phyloP scores from a whole-genome alignment of 306 rosid genomes.

The Fagus crenata region DNA sequence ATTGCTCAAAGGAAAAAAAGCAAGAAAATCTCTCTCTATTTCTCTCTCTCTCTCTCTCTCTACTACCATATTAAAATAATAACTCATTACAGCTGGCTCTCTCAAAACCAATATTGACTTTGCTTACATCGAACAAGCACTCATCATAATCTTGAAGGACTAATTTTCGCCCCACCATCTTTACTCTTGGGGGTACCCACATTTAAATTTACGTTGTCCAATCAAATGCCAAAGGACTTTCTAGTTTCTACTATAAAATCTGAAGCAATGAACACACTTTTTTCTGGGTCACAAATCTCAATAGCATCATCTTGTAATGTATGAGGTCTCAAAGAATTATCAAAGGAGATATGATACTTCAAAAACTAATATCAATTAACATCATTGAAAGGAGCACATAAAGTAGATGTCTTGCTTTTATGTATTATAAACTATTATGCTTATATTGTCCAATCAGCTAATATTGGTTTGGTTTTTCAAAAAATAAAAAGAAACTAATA shows the following conservation, averaged over 20 bases:
- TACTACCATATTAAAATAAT: slow-evolving; percentile 15
- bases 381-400: background rate
- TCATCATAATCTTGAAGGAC: slow-evolving; percentile 42
- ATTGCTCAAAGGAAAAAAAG: background rate
- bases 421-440: no score
- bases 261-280: background rate
- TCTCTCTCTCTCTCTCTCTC: no score
- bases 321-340: background rate
- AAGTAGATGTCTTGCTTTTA: no score
- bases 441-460: no score
- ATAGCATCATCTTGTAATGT: background rate
- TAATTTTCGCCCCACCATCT: slow-evolving; percentile 28
- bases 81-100: slow-evolving; percentile 45
- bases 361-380: background rate
- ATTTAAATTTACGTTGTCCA: slow-evolving; percentile 3
- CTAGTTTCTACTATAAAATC: background rate
- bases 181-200: slow-evolving; percentile 37
- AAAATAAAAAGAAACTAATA: no score
- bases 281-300: background rate
- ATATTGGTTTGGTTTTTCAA: no score
- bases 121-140: slow-evolving; percentile 41
- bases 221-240: slow-evolving; percentile 1
- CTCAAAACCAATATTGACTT: slow-evolving; percentile 42
- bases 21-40: background rate
- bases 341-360: background rate